Evolutionary conservation across 164 flowering plant genomes (phyloP), one percentile per base, ranked within the genome.

Genomic region (Chimonanthus salicifolius): DNA sequence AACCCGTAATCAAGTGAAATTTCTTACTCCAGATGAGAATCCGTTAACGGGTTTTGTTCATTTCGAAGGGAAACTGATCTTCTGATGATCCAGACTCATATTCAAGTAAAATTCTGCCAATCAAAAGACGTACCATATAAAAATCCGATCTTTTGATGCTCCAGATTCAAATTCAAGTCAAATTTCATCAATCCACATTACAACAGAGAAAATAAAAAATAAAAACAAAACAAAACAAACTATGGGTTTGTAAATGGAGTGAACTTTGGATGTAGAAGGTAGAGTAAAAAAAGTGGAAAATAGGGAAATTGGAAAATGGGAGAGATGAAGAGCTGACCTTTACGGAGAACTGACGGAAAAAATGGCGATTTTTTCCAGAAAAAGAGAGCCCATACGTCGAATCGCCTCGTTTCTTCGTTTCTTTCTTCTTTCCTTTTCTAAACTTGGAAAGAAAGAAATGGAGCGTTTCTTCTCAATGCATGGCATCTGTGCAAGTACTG

Each of bases 1-100:
- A 4, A 72, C 86, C 83, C 90, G 85, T 87, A 46, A 47, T n/a
- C 62, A 10, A 58, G 16, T n/a, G 16, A 10, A n/a, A 58, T 58
- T 58, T 58, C 11, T 10, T n/a, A 58, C 16, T n/a, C 11, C 16
- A 58, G 2, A 58, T 13, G 16, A n/a, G 16, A 58, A 58, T 58
- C 62, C 62, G n/a, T 67, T 18, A 20, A 11, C 20, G 21, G 20
- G 9, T 64, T 64, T 43, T n/a, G 8, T 58, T 8, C 9, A 58
- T 58, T n/a, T 58, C 16, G 11, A n/a, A 58, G 62, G 10, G 16
- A 43, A 44, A 33, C 33, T 33, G 33, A 58, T 10, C 33, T 58
- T 58, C 16, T n/a, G 16, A 58, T 6, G 4, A 58, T 4, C 62
- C n/a, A 10, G 4, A 58, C 62, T 10, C 16, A 58, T 33, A 33